Conservation (phyloP, 257 asterid genomes). For the Solanum bukasovii region DNA sequence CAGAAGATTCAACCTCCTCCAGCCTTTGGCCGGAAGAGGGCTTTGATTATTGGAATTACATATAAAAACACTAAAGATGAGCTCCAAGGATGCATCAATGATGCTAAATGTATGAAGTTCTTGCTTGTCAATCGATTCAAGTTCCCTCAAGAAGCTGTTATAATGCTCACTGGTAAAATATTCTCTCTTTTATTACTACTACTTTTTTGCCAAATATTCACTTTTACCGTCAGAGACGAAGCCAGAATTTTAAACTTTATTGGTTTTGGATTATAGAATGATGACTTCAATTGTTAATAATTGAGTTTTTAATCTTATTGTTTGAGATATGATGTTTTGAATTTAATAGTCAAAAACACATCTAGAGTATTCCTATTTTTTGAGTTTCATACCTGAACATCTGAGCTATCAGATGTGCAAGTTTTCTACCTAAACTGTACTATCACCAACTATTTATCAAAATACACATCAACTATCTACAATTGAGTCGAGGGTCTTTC, state of each 20-base stretch:
- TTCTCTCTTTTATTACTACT: not conserved
- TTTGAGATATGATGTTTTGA: not conserved
- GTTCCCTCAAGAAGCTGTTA: slow-evolving; percentile 68
- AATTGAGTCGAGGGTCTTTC: no score
- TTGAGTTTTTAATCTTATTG: not conserved
- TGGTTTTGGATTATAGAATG: not conserved
- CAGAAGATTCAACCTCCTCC: slow-evolving; percentile 8
- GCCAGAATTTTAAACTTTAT: not conserved
- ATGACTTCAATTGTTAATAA: not conserved
- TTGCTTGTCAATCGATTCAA: slow-evolving; percentile 54
- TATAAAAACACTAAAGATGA: slow-evolving; percentile 39
- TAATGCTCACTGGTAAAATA: slow-evolving; percentile 74
- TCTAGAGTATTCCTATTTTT: no score
- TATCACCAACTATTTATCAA: not conserved
- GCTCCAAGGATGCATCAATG: slow-evolving; percentile 83
- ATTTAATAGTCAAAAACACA: not conserved
- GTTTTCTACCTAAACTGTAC: no score
- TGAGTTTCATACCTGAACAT: not conserved
- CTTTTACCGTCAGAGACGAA: not conserved
- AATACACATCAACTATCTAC: not conserved
- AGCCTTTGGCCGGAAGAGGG: slow-evolving; percentile 52
- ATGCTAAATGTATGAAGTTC: slow-evolving; percentile 75
- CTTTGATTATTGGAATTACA: slow-evolving; percentile 76
- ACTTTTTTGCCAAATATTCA: not conserved
- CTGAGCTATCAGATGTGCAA: no score